Evolutionary conservation across 2,329 filamentous ascomycete genomes (phyloP), one percentile per base, ranked within the genome.

Genomic region (Xylaria arbuscula): DNA sequence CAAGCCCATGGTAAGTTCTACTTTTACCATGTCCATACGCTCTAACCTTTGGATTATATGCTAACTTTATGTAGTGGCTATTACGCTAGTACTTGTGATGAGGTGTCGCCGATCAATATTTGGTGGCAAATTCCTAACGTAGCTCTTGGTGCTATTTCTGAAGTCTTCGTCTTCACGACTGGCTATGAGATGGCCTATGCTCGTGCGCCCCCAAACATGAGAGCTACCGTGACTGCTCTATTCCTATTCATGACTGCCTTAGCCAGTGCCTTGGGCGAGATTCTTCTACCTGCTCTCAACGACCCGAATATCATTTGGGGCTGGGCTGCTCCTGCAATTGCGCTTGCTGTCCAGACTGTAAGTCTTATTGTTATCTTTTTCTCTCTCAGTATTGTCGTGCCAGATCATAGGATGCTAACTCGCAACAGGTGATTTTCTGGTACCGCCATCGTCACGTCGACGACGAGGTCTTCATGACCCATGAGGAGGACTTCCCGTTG

Each of bases 381-480:
- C 38, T 42, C 10, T 13, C 11, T 42, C 38, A 17, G 38, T 15
- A 40, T 40, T 40, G 38, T 40, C 40, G 5, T 15, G 7, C n/a
- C n/a, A n/a, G n/a, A n/a, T n/a, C n/a, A n/a, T n/a, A n/a, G n/a
- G 6, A 45, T 45, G 40, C 40, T 45, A 45, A 45, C 40, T n/a
- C 40, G 13, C 13, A 45, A 13, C n/a, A 45, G 40, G 40, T 45
- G 15, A 45, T 45, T n/a, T 45, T 45, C 40, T 45, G 40, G 40
- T 19, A 17, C 40, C 40, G 40, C 40, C 40, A 45, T 17, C 40
- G 40, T n/a, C 40, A 45, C n/a, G 40, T 45, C n/a, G 17, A 45
- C 40, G 40, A 45, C 40, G 40, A 45, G 40, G 40, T 45, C 40
- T 45, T 45, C 40, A 45, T 45, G 40, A 45, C 40, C 40, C 40